Conservation (phyloP, 768 basidiomycete genomes). For the Tulasnella sp. region DNA sequence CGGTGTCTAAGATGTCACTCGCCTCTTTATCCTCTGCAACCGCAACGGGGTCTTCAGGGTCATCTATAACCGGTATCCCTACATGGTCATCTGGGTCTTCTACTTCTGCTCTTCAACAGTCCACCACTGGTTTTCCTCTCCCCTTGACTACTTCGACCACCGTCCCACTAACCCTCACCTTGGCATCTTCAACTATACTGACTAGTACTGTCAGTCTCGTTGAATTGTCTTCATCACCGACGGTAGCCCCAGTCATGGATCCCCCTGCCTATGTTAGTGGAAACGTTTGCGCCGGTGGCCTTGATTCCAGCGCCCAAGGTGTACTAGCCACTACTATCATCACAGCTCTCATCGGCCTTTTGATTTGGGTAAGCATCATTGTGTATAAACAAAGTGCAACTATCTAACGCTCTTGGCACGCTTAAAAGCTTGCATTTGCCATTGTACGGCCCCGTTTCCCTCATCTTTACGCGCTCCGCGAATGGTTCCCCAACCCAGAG, state of each 20-base stretch:
- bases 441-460: conserved; percentile 53
- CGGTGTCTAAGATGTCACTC: too few species aligned
- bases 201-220: conserved; percentile 9
- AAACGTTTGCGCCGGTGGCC: conserved; percentile 49
- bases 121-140: neutral
- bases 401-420: neutral
- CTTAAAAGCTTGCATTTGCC: conserved; percentile 47
- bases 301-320: conserved; percentile 52
- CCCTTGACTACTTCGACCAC: conserved; percentile 9
- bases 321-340: conserved; percentile 45
- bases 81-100: too few species aligned
- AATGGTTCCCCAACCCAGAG: conserved; percentile 66
- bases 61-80: too few species aligned
- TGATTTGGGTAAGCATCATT: conserved; percentile 47
- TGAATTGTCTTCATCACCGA: neutral
- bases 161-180: conserved; percentile 1
- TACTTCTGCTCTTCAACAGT: too few species aligned
- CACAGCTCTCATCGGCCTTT: conserved; percentile 45
- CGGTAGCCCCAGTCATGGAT: neutral
- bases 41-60: too few species aligned
- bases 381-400: conserved; percentile 1
- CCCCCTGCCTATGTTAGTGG: conserved; percentile 1
- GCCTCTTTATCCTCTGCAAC: too few species aligned
- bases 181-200: conserved; percentile 9
- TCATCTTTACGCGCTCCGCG: conserved; percentile 56